phyloP scores from a whole-genome alignment of 2,329 filamentous ascomycete genomes.

The Annulohypoxylon truncatum region DNA sequence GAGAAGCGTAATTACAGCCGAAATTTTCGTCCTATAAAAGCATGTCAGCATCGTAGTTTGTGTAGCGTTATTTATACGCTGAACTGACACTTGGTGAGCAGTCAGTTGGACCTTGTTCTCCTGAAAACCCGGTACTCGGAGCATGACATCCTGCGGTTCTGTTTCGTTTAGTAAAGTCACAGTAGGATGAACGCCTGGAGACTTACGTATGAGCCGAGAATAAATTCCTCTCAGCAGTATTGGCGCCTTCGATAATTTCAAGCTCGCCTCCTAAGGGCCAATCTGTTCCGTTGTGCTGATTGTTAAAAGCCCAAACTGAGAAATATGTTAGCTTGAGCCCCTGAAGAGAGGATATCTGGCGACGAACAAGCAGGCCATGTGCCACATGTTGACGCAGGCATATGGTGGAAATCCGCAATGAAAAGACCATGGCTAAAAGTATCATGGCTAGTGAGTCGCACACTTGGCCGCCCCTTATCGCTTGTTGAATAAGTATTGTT shows the following conservation, averaged over 20 bases:
- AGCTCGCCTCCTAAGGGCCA: slow-evolving; percentile 75
- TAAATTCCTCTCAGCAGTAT: slow-evolving; percentile 67
- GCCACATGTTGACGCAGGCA: slow-evolving; percentile 77
- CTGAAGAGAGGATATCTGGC: background rate
- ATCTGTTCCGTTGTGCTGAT: slow-evolving; percentile 54
- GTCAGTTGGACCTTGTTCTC: slow-evolving; percentile 39
- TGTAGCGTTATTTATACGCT: too few relatives aligned
- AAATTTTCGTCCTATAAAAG: slow-evolving; percentile 56
- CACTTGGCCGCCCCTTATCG: slow-evolving; percentile 64
- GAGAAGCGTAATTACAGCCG: slow-evolving; percentile 59
- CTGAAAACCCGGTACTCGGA: slow-evolving; percentile 43
- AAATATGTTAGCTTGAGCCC: slow-evolving; percentile 27
- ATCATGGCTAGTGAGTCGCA: slow-evolving; percentile 74
- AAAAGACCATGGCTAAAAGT: slow-evolving; percentile 74
- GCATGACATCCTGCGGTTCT: slow-evolving; percentile 43
- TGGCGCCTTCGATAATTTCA: slow-evolving; percentile 78
- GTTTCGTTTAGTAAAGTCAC: slow-evolving; percentile 10
- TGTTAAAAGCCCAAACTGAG: slow-evolving; percentile 62
- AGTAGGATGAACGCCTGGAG: background rate
- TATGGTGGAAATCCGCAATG: slow-evolving; percentile 77
- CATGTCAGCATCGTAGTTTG: slow-evolving; percentile 11
- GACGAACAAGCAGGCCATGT: slow-evolving; percentile 76
- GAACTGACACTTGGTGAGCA: slow-evolving; percentile 46
- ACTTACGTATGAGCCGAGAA: slow-evolving; percentile 71
- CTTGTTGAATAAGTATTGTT: slow-evolving; percentile 52